A percentile compares a stretch with the other conserved stretches of the same genome.
These are phyloP conservation scores for Rhodotorula sp. DNA, from an alignment of 1,284 basidiomycete species.

Conservation along the genomic window DNA sequence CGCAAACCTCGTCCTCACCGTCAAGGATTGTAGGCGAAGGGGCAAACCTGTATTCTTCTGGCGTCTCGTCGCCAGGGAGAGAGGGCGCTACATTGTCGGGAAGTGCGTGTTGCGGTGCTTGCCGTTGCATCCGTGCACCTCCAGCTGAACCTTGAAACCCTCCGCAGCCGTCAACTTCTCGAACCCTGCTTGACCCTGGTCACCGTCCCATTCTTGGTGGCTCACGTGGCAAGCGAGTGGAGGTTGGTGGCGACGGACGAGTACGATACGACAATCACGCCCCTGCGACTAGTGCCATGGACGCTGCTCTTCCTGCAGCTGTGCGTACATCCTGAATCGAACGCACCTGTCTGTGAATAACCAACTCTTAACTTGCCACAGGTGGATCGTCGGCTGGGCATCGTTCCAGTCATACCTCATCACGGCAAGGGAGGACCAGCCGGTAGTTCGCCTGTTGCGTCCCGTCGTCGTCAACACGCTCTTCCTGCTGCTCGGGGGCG, in stretches of 20 bases:
- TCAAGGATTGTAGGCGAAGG: background rate
- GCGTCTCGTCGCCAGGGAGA: background rate
- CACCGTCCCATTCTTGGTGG: background rate
- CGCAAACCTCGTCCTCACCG: background rate
- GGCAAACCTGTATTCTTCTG: conserved; percentile 6
- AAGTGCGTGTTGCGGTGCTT: background rate
- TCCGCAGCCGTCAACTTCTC: conserved; percentile 8
- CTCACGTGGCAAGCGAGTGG: conserved; percentile 2
- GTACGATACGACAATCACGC: background rate
- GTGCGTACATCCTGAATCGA: background rate
- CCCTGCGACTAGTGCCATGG: conserved; percentile 5
- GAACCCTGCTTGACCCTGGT: conserved; percentile 14
- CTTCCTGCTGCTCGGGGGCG: background rate
- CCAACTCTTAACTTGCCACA: background rate
- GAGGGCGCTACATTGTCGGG: conserved; percentile 15
- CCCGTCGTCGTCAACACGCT: background rate
- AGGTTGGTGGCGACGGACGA: background rate
- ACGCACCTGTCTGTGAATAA: background rate
- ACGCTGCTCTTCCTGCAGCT: conserved; percentile 5
- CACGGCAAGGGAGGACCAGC: background rate
- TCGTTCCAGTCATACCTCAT: conserved; percentile 15
- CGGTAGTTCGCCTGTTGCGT: background rate
- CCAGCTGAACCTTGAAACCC: background rate
- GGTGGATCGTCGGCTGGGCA: conserved; percentile 16
- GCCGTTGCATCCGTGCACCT: too few species aligned